phyloP scores from a whole-genome alignment of 805 yeast species.

The Hanseniaspora guilliermondii region DNA sequence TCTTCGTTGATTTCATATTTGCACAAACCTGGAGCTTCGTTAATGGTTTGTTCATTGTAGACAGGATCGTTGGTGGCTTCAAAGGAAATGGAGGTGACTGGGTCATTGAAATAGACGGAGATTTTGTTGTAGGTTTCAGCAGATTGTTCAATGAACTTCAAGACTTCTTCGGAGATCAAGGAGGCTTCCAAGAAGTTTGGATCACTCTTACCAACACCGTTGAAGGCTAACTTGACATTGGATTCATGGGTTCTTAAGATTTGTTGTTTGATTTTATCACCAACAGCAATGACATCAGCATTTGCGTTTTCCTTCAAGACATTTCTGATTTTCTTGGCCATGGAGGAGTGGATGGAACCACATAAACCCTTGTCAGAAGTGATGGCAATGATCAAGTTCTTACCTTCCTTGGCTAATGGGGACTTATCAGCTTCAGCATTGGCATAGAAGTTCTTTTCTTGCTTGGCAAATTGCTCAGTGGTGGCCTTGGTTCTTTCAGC shows the following conservation, averaged over 20 bases:
- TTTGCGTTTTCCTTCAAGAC: constrained; percentile 50
- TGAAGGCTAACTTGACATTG: constrained; percentile 60
- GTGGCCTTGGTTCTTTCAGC: constrained; percentile 91
- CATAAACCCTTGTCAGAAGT: constrained; percentile 97
- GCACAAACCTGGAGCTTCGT: constrained; percentile 71
- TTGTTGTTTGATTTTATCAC: constrained; percentile 90
- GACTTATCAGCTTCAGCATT: constrained; percentile 59
- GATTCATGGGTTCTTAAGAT: constrained; percentile 68
- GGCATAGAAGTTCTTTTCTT: constrained; percentile 66
- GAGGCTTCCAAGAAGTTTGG: constrained; percentile 89
- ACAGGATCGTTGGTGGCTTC: constrained; percentile 66
- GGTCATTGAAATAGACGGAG: constrained; percentile 77
- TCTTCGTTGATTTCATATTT: constrained; percentile 69
- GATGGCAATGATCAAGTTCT: constrained; percentile 71
- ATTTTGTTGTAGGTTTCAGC: constrained; percentile 48
- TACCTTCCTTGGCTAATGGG: constrained; percentile 38
- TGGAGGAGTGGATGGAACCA: constrained; percentile 94
- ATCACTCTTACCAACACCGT: constrained; percentile 91
- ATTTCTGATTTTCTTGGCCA: constrained; percentile 75
- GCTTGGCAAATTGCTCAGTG: constrained; percentile 70
- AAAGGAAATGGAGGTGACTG: constrained; percentile 76
- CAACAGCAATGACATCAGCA: constrained; percentile 74
- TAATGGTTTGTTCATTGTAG: constrained; percentile 59
- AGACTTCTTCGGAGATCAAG: constrained; percentile 73
- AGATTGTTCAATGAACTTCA: constrained; percentile 31